Conservation (phyloP, 2,329 filamentous ascomycete genomes). For the Endothia cerciana region DNA sequence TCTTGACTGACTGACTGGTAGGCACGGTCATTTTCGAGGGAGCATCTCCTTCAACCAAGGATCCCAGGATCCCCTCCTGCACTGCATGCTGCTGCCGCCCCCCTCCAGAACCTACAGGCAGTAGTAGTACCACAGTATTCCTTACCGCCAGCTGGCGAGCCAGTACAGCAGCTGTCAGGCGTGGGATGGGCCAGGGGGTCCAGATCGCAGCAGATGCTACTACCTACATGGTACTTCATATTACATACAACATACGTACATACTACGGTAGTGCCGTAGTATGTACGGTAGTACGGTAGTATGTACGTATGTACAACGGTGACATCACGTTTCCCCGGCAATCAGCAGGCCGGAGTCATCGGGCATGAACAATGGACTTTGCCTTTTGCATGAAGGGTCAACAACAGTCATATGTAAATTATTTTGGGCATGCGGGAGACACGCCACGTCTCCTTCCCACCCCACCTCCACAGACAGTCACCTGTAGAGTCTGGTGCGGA, state of each 20-base stretch:
- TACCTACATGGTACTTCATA: too few relatives aligned
- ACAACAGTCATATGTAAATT: not conserved
- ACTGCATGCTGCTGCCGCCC: too few relatives aligned
- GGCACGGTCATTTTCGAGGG: too few relatives aligned
- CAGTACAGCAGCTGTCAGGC: not conserved
- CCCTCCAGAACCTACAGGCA: too few relatives aligned
- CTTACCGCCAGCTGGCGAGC: not conserved
- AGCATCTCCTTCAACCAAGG: not conserved
- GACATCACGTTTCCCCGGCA: constrained; percentile 23
- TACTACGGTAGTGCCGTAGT: too few relatives aligned
- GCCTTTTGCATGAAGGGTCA: not conserved
- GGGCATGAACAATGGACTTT: not conserved
- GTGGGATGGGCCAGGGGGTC: not conserved
- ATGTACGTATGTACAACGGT: not conserved
- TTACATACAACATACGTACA: too few relatives aligned
- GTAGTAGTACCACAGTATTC: not conserved
- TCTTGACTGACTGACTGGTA: not conserved
- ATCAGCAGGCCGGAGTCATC: constrained; percentile 1
- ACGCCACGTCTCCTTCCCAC: not conserved
- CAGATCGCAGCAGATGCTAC: not conserved
- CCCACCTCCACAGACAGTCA: not conserved
- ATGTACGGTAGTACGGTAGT: not conserved
- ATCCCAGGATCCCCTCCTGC: too few relatives aligned
- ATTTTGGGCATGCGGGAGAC: not conserved
- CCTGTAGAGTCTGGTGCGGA: not conserved